Percentiles rank a stretch among this genome's conserved stretches.
phyloP scores from a whole-genome alignment of 768 basidiomycete species.

The Cytidiella melzeri region DNA sequence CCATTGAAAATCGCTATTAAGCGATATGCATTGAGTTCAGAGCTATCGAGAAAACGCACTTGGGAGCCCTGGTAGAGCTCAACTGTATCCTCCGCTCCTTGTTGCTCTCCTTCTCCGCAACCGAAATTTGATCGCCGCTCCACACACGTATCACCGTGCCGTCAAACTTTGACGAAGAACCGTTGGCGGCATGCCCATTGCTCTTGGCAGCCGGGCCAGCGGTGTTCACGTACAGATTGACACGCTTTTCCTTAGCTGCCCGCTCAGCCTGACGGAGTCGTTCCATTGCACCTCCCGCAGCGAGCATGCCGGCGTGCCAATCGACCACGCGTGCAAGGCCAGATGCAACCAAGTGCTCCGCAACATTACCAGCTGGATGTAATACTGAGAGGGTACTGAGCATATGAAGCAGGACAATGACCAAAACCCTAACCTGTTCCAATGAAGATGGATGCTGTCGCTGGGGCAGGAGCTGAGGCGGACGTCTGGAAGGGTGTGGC shows the following conservation, averaged over 20 bases:
- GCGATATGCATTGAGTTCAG: not conserved
- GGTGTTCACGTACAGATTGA: slow-evolving; percentile 60
- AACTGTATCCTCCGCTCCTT: slow-evolving; percentile 83
- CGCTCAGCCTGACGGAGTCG: slow-evolving; percentile 81
- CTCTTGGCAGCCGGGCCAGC: slow-evolving; percentile 42
- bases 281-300: slow-evolving; percentile 79
- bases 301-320: slow-evolving; percentile 96
- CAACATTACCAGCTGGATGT: slow-evolving; percentile 93
- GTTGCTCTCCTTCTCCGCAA: slow-evolving; percentile 61
- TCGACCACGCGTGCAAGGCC: slow-evolving; percentile 91
- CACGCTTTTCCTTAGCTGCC: slow-evolving; percentile 67
- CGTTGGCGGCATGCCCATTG: slow-evolving; percentile 38
- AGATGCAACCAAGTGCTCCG: slow-evolving; percentile 76
- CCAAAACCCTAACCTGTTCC: slow-evolving; percentile 52
- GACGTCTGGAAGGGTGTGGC: slow-evolving; percentile 76
- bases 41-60: slow-evolving; percentile 38
- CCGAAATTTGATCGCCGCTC: slow-evolving; percentile 88
- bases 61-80: slow-evolving; percentile 83
- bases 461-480: slow-evolving; percentile 43
- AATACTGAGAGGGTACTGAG: slow-evolving; percentile 40
- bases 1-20: too few species aligned
- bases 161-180: slow-evolving; percentile 56
- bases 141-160: slow-evolving; percentile 82
- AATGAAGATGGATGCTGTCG: slow-evolving; percentile 82
- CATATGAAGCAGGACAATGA: not conserved